Base-by-base conservation (phyloP, 495 filamentous ascomycete genomes). In the Penicillium waksmanii region DNA sequence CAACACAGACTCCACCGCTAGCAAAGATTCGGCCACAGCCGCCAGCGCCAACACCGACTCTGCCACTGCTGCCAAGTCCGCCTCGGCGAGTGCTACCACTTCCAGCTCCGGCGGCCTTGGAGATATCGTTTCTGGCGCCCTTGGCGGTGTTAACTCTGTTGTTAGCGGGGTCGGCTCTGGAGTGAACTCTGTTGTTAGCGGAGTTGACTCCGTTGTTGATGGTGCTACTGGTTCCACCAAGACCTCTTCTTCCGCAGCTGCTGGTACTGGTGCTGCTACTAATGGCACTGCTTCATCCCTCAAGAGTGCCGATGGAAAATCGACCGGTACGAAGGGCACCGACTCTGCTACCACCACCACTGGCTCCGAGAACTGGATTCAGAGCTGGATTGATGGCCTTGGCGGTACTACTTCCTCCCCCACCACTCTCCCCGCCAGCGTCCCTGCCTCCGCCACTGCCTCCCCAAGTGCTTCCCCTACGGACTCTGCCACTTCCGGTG, bases 351-450 rank as follows among this genome's bases (percentile, higher is more conserved):
- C 54, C 21, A 46, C 54, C 11, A 50, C 59, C 17, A 33, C 59
- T 34, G 43, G n/a, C 42, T 44, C 48, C 19, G 43, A 49, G 7
- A 53, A 50, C 25, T 48, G 46, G 46, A 12, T 48, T 9, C 19
- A 48, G 11, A 48, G 19, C 21, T 48, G 18, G 46, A 10, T 48
- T 27, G 21, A 48, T n/a, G 21, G 46, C 23, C 3, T 48, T 18
- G 35, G 46, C 15, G 38, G 35, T 36, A 55, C 12, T 36, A 54
- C 54, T 36, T 57, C 35, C 17, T 21, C 52, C 9, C 40, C 51
- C 35, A n/a, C 53, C 35, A 27, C 44, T 50, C 36, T 75, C 17
- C 62, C 67, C 25, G 64, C 74, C 49, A 71, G 66, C 52, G 63
- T 69, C 54, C 68, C 73, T 49, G 57, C 57, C 25, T 61, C 57